Percentiles rank a stretch among this genome's conserved stretches.
phyloP scores from a whole-genome alignment of 1,139 yeast species.

The Hansenula sp. region DNA sequence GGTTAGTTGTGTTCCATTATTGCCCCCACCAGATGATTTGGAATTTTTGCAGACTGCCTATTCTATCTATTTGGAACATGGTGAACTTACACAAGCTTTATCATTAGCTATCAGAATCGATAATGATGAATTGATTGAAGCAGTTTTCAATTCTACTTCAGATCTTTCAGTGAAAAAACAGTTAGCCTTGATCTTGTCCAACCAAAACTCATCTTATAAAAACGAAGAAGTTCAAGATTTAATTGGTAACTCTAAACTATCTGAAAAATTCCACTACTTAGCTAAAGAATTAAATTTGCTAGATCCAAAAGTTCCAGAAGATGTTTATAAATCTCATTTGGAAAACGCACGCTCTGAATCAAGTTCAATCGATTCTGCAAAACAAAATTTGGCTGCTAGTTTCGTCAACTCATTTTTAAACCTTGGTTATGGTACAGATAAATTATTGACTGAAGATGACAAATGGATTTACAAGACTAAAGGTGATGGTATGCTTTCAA shows the following conservation, averaged over 20 bases:
- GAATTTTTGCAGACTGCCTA: constrained; percentile 90
- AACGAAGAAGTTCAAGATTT: constrained; percentile 82
- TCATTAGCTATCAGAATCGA: constrained; percentile 87
- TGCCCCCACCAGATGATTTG: constrained; percentile 93
- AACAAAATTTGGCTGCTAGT: constrained; percentile 92
- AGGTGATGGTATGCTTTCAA: constrained; percentile 89
- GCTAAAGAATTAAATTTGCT: constrained; percentile 83
- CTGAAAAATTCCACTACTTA: constrained; percentile 76
- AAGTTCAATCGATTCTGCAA: constrained; percentile 81
- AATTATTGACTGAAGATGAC: constrained; percentile 73
- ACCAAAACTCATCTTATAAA: constrained; percentile 81
- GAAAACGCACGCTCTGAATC: constrained; percentile 63
- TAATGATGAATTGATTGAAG: constrained; percentile 69
- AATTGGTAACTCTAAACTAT: constrained; percentile 73
- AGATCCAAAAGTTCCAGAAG: constrained; percentile 93
- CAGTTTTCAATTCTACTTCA: constrained; percentile 72
- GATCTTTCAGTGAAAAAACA: constrained; percentile 82
- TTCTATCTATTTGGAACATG: constrained; percentile 75
- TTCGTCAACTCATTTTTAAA: constrained; percentile 91
- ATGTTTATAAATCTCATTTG: constrained; percentile 85
- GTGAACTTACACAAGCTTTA: constrained; percentile 85
- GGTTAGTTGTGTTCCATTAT: constrained; percentile 91
- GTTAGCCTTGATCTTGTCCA: constrained; percentile 83
- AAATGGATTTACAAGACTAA: constrained; percentile 92
- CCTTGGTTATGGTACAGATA: constrained; percentile 87